phyloP scores from a whole-genome alignment of 2,329 filamentous ascomycete genomes.

The Hyphodiscus sp. region DNA sequence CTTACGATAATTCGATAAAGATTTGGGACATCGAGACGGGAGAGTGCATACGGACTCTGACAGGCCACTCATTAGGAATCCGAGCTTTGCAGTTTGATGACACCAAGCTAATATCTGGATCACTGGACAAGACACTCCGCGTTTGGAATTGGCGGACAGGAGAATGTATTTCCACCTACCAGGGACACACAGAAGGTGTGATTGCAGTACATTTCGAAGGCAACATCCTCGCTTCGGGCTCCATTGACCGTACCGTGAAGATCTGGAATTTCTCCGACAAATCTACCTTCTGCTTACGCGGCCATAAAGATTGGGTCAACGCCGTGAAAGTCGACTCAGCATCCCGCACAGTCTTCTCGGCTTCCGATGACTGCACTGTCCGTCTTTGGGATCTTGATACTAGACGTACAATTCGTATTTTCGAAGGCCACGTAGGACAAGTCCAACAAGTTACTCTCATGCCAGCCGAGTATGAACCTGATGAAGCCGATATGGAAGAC shows the following conservation, averaged over 20 bases:
- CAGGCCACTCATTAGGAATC: slow-evolving; percentile 76
- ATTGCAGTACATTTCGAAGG: slow-evolving; percentile 83
- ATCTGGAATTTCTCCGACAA: slow-evolving; percentile 89
- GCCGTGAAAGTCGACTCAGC: slow-evolving; percentile 79
- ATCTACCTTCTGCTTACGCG: slow-evolving; percentile 70
- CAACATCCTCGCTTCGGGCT: slow-evolving; percentile 79
- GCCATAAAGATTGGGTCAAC: slow-evolving; percentile 94
- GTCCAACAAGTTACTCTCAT: slow-evolving; percentile 87
- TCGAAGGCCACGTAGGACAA: slow-evolving; percentile 87
- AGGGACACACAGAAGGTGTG: slow-evolving; percentile 74
- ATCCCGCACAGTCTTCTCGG: slow-evolving; percentile 83
- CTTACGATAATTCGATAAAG: slow-evolving; percentile 91
- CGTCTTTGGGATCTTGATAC: slow-evolving; percentile 92
- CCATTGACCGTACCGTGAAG: slow-evolving; percentile 82
- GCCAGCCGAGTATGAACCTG: slow-evolving; percentile 82
- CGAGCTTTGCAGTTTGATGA: slow-evolving; percentile 91
- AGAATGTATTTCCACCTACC: slow-evolving; percentile 73
- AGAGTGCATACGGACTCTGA: slow-evolving; percentile 75
- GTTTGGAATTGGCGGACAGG: slow-evolving; percentile 98
- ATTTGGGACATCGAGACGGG: slow-evolving; percentile 93
- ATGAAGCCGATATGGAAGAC: slow-evolving; percentile 55
- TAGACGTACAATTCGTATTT: slow-evolving; percentile 67
- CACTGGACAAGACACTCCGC: slow-evolving; percentile 79
- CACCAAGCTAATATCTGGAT: slow-evolving; percentile 82
- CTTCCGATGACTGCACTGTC: slow-evolving; percentile 87